These are phyloP conservation scores for Blepharisma japonicum DNA, from an alignment of 73 alveolate species.

Conservation along the genomic window DNA sequence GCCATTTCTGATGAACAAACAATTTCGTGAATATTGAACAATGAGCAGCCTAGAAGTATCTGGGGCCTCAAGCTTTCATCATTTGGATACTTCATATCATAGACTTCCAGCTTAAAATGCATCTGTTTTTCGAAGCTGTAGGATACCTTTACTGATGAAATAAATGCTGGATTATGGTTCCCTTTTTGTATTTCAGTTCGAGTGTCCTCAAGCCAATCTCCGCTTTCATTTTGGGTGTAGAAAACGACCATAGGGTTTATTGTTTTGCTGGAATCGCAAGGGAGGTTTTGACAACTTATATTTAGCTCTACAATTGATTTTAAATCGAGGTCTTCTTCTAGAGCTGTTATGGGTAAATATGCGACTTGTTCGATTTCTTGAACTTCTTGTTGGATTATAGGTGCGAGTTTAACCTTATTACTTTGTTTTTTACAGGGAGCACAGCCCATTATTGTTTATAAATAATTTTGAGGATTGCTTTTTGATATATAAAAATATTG, in stretches of 20 bases:
- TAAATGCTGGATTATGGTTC: slow-evolving; percentile 68
- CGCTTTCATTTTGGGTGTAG: slow-evolving; percentile 35
- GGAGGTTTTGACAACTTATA: slow-evolving; percentile 59
- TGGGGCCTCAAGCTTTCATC: slow-evolving; percentile 41
- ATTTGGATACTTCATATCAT: slow-evolving; percentile 66
- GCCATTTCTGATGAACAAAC: slow-evolving; percentile 50
- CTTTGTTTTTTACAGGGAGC: too few relatives aligned
- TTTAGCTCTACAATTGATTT: slow-evolving; percentile 34
- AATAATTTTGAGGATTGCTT: too few relatives aligned
- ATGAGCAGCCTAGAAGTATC: slow-evolving; percentile 58
- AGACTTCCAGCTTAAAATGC: slow-evolving; percentile 41
- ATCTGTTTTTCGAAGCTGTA: slow-evolving; percentile 66
- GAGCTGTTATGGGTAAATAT: slow-evolving; percentile 10
- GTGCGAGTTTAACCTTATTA: too few relatives aligned
- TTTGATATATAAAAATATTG: too few relatives aligned
- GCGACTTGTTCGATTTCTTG: too few relatives aligned
- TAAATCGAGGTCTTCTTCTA: slow-evolving; percentile 39
- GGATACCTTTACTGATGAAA: slow-evolving; percentile 50
- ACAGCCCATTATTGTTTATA: too few relatives aligned
- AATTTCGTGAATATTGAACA: slow-evolving; percentile 56
- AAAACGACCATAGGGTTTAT: slow-evolving; percentile 49
- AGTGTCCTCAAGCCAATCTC: slow-evolving; percentile 61
- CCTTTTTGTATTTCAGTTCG: slow-evolving; percentile 75
- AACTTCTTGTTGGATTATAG: too few relatives aligned
- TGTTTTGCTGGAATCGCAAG: slow-evolving; percentile 65